Evolutionary conservation across 73 alveolate species (phyloP), one percentile per base, ranked within the genome.

Genomic region (Uronychia binucleata): DNA sequence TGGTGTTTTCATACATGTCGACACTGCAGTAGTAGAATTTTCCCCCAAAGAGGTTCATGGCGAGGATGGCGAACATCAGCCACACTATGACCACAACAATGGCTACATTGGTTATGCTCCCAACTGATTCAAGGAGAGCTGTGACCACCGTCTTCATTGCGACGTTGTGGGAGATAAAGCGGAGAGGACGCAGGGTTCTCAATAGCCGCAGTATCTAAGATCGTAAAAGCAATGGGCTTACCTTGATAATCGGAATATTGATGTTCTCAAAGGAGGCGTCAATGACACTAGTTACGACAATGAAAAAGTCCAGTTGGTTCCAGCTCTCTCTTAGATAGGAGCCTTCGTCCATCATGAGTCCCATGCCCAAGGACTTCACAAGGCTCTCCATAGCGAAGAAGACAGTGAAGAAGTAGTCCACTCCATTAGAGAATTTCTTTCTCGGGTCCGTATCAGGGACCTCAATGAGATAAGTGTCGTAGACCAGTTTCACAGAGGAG

Each of bases 231-330:
- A n/a, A n/a, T n/a, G n/a, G n/a, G n/a, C n/a, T n/a, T n/a, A n/a
- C n/a, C 79, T 96, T 96, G 33, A 97, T 86, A 81, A 74, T 86
- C 33, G 80, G 85, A 29, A 58, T 19, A 93, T 86, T 84, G n/a
- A 93, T 86, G 75, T 92, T 75, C 75, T 75, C 87, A 59, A 93
- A 81, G 76, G 90, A 87, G 92, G 91, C 78, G 88, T 98, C 99
- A n/a, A 98, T 78, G 31, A 98, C 75, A 32, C 98, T 92, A 46
- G 97, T 84, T 31, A 94, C 75, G 25, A 97, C 99, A 76, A 98
- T 95, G 35, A 97, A 91, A 90, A 98, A 97, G 92, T 98, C 99
- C 25, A 98, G 92, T 79, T 83, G 83, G 91, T 94, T 94, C 99
- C 99, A 98, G 77, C 95, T 86, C 85, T 95, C 99, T 80, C 98